Evolutionary conservation across 208 protist species (phyloP).

Genomic region (Tritrichomonas foetus): DNA sequence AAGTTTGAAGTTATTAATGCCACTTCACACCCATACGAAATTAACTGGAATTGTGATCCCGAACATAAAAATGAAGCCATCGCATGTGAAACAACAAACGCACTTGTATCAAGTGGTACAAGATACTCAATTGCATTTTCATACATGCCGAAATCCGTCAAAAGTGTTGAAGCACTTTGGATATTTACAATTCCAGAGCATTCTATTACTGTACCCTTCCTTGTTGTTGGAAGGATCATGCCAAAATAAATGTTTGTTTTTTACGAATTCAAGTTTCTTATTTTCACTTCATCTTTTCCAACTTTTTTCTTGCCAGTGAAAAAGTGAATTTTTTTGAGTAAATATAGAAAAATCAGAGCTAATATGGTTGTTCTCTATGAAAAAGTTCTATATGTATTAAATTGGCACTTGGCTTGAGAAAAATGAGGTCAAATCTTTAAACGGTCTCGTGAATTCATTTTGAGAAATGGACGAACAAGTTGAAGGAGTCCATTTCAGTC

Average conservation of each 20-base stretch:
- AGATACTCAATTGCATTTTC: background rate
- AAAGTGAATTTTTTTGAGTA: too few relatives aligned
- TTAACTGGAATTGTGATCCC: background rate
- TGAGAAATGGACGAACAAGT: too few relatives aligned
- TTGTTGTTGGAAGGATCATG: constrained; percentile 11
- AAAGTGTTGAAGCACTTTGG: constrained; percentile 17
- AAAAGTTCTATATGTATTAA: too few relatives aligned
- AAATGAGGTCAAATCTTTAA: too few relatives aligned
- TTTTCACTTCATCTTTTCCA: too few relatives aligned
- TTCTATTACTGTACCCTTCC: background rate
- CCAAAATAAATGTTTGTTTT: background rate
- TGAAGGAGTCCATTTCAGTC: background rate
- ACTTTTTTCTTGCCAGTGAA: too few relatives aligned
- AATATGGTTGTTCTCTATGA: too few relatives aligned
- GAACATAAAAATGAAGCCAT: background rate
- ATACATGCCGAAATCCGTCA: background rate
- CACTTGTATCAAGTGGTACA: background rate
- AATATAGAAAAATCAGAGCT: too few relatives aligned
- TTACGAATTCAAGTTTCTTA: too few relatives aligned
- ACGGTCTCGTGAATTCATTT: too few relatives aligned
- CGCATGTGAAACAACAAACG: background rate
- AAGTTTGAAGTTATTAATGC: constrained; percentile 29
- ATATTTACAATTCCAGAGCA: background rate
- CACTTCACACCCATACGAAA: background rate
- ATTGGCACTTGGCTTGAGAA: too few relatives aligned